Evolutionary conservation across 495 filamentous ascomycete genomes (phyloP).

Genomic region (Trypethelium eluteriae): DNA sequence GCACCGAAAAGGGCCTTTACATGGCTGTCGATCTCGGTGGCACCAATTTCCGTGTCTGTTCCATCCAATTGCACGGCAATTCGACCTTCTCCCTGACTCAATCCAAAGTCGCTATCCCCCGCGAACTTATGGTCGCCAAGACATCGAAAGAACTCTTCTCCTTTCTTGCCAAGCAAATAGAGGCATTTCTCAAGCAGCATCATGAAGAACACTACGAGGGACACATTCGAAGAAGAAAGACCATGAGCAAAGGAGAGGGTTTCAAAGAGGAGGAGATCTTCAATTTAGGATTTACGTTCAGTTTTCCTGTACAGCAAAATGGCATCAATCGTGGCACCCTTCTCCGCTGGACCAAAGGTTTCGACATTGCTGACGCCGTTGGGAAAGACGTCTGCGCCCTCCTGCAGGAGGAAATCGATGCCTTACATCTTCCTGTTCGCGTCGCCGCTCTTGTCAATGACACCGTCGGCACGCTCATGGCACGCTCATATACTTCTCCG

Average conservation of each 20-base stretch:
- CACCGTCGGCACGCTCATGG: slow-evolving; percentile 95
- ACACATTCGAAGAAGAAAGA: slow-evolving; percentile 53
- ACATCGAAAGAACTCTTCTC: slow-evolving; percentile 81
- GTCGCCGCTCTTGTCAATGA: slow-evolving; percentile 96
- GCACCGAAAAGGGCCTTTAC: slow-evolving; percentile 95
- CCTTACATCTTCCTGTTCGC: slow-evolving; percentile 74
- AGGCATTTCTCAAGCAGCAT: slow-evolving; percentile 74
- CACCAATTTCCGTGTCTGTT: slow-evolving; percentile 97
- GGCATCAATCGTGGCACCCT: slow-evolving; percentile 90
- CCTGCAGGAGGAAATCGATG: slow-evolving; percentile 85
- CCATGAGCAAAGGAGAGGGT: slow-evolving; percentile 46
- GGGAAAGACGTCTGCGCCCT: slow-evolving; percentile 91
- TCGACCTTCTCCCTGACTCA: slow-evolving; percentile 85
- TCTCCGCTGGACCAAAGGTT: slow-evolving; percentile 97
- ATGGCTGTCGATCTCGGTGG: slow-evolving; percentile 94
- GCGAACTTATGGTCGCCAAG: slow-evolving; percentile 81
- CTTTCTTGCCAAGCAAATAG: slow-evolving; percentile 88
- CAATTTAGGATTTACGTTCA: slow-evolving; percentile 92
- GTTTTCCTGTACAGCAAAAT: slow-evolving; percentile 87
- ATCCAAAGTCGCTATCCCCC: slow-evolving; percentile 85
- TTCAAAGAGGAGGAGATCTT: slow-evolving; percentile 66
- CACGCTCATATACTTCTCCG: slow-evolving; percentile 85
- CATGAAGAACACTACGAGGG: slow-evolving; percentile 82
- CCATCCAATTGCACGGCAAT: slow-evolving; percentile 82
- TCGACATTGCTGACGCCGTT: slow-evolving; percentile 85